phyloP scores from a whole-genome alignment of 768 basidiomycete species.

The Chalciporus sphaerocephalus region DNA sequence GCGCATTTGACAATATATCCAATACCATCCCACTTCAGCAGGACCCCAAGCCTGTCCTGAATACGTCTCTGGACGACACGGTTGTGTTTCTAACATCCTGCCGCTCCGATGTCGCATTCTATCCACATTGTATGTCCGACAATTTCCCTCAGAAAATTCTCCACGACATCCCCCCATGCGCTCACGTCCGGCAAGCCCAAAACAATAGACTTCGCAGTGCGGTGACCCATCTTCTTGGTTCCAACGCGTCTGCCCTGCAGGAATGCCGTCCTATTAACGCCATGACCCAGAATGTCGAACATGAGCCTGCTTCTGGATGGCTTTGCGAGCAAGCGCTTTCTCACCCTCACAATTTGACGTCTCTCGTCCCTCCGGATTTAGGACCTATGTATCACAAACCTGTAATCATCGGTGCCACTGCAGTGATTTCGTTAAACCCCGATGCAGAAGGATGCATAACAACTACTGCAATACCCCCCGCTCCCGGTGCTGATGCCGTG shows the following conservation, averaged over 20 bases:
- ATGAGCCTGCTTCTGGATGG: background rate
- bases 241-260: conserved; percentile 1
- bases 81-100: conserved; percentile 8
- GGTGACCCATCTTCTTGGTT: conserved; percentile 7
- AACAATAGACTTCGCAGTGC: conserved; percentile 10
- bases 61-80: conserved; percentile 1
- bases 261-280: background rate
- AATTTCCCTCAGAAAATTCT: background rate
- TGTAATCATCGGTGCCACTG: conserved; percentile 8
- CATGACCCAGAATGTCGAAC: background rate
- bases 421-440: background rate
- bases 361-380: conserved; percentile 6
- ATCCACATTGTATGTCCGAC: conserved; percentile 18
- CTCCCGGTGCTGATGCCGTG: background rate
- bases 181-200: conserved; percentile 3
- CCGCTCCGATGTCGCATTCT: conserved; percentile 2
- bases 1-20: conserved; percentile 6
- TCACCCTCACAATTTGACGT: conserved; percentile 1
- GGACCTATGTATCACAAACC: background rate
- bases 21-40: conserved; percentile 2
- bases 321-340: background rate
- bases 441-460: background rate
- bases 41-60: background rate
- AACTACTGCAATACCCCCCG: background rate
- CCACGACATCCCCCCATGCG: conserved; percentile 30